Evolutionary conservation across 805 yeast species (phyloP).

Genomic region (Yarrowia alimentaria): DNA sequence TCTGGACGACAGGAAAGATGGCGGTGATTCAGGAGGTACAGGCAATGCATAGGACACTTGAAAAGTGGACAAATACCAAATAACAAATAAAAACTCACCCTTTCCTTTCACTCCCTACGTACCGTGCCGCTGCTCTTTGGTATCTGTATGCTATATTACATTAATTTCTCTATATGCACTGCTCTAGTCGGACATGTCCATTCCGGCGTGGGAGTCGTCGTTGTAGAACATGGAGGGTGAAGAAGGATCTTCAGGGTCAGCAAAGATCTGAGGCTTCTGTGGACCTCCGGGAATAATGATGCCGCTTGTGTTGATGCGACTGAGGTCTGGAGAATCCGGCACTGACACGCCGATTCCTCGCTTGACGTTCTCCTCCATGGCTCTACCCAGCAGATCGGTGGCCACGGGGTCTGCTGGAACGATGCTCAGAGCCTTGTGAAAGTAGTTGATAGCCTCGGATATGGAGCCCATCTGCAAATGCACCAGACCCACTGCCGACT

Average conservation of each 20-base stretch:
- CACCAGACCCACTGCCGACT: constrained; percentile 82
- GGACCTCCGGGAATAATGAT: constrained; percentile 5
- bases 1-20: constrained; percentile 29
- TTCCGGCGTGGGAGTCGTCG: constrained; percentile 32
- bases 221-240: constrained; percentile 26
- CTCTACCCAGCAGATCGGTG: constrained; percentile 72
- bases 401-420: constrained; percentile 83
- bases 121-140: too few species aligned
- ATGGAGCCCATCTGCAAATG: constrained; percentile 66
- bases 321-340: constrained; percentile 6
- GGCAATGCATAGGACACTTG: constrained; percentile 22
- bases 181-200: constrained; percentile 28
- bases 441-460: constrained; percentile 65
- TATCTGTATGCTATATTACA: not conserved
- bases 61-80: too few species aligned
- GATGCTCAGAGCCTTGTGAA: constrained; percentile 79
- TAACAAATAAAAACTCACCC: not conserved
- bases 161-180: too few species aligned
- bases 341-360: constrained; percentile 4
- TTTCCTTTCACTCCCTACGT: too few species aligned
- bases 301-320: constrained; percentile 15
- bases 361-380: constrained; percentile 41
- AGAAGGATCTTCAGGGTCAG: constrained; percentile 21
- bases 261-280: constrained; percentile 7
- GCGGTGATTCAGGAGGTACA: too few species aligned